Evolutionary conservation across 225 moss, liverwort and hornwort species (phyloP).

Genomic region (Climacium dendroides): DNA sequence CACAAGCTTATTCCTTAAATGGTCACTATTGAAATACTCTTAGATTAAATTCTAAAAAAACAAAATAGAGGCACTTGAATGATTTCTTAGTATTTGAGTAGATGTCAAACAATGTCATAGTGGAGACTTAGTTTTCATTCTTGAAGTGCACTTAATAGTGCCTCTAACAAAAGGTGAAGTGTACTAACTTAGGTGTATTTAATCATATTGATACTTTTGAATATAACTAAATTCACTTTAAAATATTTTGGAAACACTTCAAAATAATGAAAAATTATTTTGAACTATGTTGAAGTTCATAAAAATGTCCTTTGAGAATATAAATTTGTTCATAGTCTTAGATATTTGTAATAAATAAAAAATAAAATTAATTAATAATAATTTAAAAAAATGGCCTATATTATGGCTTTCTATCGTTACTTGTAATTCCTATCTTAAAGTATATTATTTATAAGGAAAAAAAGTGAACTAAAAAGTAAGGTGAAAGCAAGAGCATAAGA

Average conservation of each 20-base stretch:
- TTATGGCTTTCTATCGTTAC: no score
- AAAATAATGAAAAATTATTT: not conserved
- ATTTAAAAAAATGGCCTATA: no score
- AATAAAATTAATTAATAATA: not conserved
- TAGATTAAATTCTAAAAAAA: not conserved
- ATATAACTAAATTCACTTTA: not conserved
- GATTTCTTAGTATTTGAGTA: not conserved
- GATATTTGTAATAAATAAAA: not conserved
- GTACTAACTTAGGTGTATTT: not conserved
- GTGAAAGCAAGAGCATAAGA: no score
- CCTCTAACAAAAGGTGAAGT: not conserved
- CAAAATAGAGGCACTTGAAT: not conserved
- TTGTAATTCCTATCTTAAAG: no score
- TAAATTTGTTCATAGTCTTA: not conserved
- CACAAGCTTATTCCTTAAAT: not conserved
- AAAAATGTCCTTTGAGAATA: not conserved
- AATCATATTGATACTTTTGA: not conserved
- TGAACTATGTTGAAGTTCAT: not conserved
- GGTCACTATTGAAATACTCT: not conserved
- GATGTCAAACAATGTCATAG: not conserved
- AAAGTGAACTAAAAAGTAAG: no score
- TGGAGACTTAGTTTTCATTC: rapidly evolving
- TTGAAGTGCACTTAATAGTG: not conserved
- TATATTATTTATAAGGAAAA: no score
- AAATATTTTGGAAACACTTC: not conserved